Evolutionary conservation across 1,284 basidiomycete species (phyloP).

Genomic region (Trametes polyzona): DNA sequence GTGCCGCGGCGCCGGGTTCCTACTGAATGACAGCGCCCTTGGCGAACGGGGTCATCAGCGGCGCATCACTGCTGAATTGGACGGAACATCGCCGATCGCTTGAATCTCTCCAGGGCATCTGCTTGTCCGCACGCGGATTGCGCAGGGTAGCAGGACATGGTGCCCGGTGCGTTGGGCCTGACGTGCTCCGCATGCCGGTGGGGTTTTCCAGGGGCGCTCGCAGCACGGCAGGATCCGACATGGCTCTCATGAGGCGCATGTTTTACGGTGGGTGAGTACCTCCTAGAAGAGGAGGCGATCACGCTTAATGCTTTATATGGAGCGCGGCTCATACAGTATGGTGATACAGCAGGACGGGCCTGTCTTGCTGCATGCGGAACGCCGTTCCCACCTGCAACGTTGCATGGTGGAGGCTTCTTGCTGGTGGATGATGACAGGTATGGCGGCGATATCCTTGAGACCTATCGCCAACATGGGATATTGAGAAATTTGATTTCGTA

Average conservation of each 20-base stretch:
- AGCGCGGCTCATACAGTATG: not conserved
- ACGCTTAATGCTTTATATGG: not conserved
- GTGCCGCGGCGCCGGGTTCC: not conserved
- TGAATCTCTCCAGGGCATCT: not conserved
- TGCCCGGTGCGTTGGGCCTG: no score
- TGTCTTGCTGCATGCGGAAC: not conserved
- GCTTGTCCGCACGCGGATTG: no score
- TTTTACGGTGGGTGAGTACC: no score
- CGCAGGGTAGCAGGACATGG: no score
- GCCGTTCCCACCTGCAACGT: not conserved
- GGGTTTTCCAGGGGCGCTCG: not conserved
- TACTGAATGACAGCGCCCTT: not conserved
- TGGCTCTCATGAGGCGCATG: no score
- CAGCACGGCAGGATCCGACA: not conserved
- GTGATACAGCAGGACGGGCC: not conserved
- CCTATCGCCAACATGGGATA: no score
- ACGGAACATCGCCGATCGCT: not conserved
- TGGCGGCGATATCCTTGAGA: no score
- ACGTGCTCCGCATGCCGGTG: not conserved
- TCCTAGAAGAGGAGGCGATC: not conserved
- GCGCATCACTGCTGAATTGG: conserved; percentile 7
- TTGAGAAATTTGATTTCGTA: no score
- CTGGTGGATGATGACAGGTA: no score
- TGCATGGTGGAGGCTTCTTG: no score
- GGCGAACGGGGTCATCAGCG: not conserved